Base-by-base conservation (phyloP, 179 eudicot species). In the Spergularia azorica region DNA sequence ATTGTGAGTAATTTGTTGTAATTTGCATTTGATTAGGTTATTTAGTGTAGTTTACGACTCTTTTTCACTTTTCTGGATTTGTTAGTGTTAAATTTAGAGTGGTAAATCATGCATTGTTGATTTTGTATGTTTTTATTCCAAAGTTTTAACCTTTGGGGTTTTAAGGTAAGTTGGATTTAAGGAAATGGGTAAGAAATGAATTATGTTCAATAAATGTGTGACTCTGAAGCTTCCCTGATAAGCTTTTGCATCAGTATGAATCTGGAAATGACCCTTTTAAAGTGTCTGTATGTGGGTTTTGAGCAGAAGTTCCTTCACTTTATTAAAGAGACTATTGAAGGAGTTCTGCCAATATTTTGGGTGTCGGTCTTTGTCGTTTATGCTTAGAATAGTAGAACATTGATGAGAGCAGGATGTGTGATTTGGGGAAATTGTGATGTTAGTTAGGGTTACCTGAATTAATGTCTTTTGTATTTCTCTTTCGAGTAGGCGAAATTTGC, bases 271-370 rank as follows among this genome's bases (percentile, higher is more conserved):
- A 57, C 67, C 63, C n/a, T 21, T 67, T 71, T 62, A 39, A 39
- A 20, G 50, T 76, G 21, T 76, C 43, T 20, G 62, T 11, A 61
- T 32, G 43, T 73, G 70, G 55, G 75, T 6, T 55, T 61, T 15
- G 63, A 52, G 20, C 11, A 43, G 16, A 9, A 63, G 15, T 65
- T 56, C 6, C 46, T 52, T 39, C 39, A 71, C 14, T 50, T 13
- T 61, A 21, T 9, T 4, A 13, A 1, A 1, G n/a, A 58, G 20
- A 15, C 2, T 58, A 14, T n/a, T 6, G 5, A 43, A 26, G 32
- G 48, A 43, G 8, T 43, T 4, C 48, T 43, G 48, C 8, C 48
- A 43, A 54, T 54, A 7, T 7, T 54, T 2, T 54, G 13, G 13
- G 13, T 54, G 13, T 54, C 3, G 11, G 13, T n/a, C 5, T 41